Evolutionary conservation across 2,329 filamentous ascomycete species (phyloP), one percentile per base, ranked within the genome.

Genomic region (Chlorencoelia australis): DNA sequence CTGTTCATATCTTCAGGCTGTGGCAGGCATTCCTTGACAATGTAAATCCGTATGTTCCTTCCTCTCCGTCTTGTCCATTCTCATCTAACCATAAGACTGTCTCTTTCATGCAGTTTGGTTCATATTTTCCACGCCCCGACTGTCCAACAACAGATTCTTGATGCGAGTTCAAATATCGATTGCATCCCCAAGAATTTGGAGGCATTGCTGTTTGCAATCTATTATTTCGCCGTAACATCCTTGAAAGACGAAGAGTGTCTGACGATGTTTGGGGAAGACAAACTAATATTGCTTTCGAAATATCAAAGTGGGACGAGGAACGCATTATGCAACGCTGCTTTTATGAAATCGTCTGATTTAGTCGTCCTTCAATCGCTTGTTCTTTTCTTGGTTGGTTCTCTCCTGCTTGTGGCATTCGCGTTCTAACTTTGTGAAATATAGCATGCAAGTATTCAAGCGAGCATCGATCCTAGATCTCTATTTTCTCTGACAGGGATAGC

Each of bases 141-240:
- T 17, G 16, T 30, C 15, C 16, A 8, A 30, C 16, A 11, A 30
- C 16, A 17, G 15, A 17, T 17, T 17, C 19, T 14, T 14, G 29
- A 30, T 30, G 29, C 29, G 15, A 30, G 16, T 17, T 14, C 29
- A 17, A 17, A 14, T 30, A 14, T 30, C 15, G 19, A 17, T 17
- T 17, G 15, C 16, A 17, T 30, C 29, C 15, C 16, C 29, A 30
- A 30, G 29, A 14, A 30, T 30, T 65, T 81, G 13, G 76, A 83
- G 50, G 75, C 74, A 1, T 63, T 85, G 29, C 75, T 84, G 69
- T 83, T 84, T 54, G 63, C 70, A 43, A 71, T 79, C 18, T 79
- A 79, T 50, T 59, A 73, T 33, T 67, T 71, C 51, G 72, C 73
- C 16, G 57, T 77, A 35, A 68, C 66, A 6, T 78, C 71, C 16